Percentiles rank a stretch among this genome's conserved stretches.
phyloP scores from a whole-genome alignment of 164 flowering plant species.

The Vitis labrusca region DNA sequence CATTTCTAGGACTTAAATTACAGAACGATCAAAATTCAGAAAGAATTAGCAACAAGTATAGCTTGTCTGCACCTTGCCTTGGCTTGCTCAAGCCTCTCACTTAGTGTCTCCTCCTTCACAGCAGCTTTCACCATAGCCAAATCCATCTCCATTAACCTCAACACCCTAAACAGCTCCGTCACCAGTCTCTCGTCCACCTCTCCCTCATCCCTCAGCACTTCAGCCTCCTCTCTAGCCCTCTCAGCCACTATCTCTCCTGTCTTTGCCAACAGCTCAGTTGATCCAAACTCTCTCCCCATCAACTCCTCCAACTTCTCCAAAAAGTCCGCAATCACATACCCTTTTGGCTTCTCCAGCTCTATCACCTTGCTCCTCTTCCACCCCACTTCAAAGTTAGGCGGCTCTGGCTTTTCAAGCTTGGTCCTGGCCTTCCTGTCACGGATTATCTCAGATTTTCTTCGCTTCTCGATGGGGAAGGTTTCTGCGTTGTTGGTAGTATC shows the following conservation, averaged over 20 bases:
- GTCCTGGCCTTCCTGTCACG: slow-evolving; percentile 38
- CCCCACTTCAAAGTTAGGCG: slow-evolving; percentile 77
- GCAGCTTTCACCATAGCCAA: slow-evolving; percentile 89
- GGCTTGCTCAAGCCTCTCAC: slow-evolving; percentile 74
- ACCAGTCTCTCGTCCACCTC: slow-evolving; percentile 86
- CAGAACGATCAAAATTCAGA: slow-evolving; percentile 28
- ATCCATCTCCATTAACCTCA: slow-evolving; percentile 85
- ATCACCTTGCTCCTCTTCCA: slow-evolving; percentile 88
- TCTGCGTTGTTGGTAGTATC: slow-evolving; percentile 30
- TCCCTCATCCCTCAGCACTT: slow-evolving; percentile 72
- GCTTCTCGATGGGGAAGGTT: slow-evolving; percentile 47
- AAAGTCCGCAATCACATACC: slow-evolving; percentile 70
- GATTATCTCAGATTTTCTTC: slow-evolving; percentile 57
- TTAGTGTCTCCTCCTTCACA: slow-evolving; percentile 72
- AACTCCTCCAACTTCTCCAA: slow-evolving; percentile 69
- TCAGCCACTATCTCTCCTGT: slow-evolving; percentile 76
- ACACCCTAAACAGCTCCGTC: slow-evolving; percentile 72
- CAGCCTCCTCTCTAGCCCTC: slow-evolving; percentile 85
- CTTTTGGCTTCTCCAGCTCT: slow-evolving; percentile 62
- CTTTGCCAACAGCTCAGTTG: slow-evolving; percentile 66
- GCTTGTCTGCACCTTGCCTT: slow-evolving; percentile 93
- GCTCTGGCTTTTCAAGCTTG: slow-evolving; percentile 51
- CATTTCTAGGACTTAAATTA: background rate
- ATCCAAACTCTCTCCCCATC: slow-evolving; percentile 66
- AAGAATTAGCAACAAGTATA: slow-evolving; percentile 83